phyloP scores from a whole-genome alignment of 495 filamentous ascomycete genomes.

The Aspergillus carlsbadensis region DNA sequence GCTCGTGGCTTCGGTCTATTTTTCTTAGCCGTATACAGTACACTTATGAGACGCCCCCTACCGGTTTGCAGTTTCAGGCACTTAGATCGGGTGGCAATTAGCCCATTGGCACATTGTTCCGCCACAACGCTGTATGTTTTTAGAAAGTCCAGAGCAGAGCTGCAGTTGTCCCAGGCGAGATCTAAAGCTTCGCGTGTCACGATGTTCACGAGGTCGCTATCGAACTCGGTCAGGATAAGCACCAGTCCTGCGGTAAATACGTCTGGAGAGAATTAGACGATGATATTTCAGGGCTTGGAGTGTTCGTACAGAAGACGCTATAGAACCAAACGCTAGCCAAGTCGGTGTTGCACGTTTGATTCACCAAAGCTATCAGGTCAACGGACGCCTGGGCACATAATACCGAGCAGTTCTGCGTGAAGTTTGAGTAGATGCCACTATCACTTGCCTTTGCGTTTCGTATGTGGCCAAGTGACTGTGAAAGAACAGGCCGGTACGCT shows the following conservation, averaged over 20 bases:
- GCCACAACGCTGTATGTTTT: slow-evolving; percentile 1
- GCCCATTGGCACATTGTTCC: neutral
- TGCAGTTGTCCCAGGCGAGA: neutral
- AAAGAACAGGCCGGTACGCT: slow-evolving; percentile 14
- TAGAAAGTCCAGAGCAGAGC: neutral
- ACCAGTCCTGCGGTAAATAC: slow-evolving; percentile 13
- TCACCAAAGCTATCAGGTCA: slow-evolving; percentile 9
- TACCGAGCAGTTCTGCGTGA: slow-evolving; percentile 1
- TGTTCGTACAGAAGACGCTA: slow-evolving; percentile 19
- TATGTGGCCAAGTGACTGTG: neutral
- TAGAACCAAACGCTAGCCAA: slow-evolving; percentile 19
- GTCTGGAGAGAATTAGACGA: slow-evolving; percentile 1
- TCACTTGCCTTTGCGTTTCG: neutral
- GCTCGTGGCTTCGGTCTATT: neutral
- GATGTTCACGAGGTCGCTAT: neutral
- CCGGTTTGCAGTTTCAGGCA: neutral
- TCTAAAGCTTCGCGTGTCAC: slow-evolving; percentile 1
- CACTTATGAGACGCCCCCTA: neutral
- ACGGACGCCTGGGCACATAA: slow-evolving; percentile 8
- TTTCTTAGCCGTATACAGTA: neutral
- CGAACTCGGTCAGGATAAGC: neutral
- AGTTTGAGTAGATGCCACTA: no score
- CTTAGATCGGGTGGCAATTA: neutral
- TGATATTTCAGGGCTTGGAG: neutral
- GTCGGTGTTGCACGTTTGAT: slow-evolving; percentile 8